Base-by-base conservation (phyloP, 495 filamentous ascomycete genomes). In the Trichoderma reesei region DNA sequence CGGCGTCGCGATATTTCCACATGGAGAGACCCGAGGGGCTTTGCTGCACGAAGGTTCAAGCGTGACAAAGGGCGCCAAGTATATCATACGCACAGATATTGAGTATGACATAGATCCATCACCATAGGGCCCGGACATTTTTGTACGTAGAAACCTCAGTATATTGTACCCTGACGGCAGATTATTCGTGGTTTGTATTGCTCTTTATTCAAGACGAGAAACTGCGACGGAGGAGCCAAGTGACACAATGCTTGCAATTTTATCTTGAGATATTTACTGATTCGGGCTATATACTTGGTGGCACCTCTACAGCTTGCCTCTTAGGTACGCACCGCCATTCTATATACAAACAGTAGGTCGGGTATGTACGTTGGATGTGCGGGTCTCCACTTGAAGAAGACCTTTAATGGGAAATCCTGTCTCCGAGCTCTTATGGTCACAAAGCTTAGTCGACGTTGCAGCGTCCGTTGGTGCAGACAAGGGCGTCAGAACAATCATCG, bases 31-130 rank as follows among this genome's bases (percentile, higher is more conserved):
- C 3, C 70, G 71, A 33, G 75, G 74, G 3, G 74, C 74, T 36
- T 61, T 79, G 61, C 60, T 81, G 63, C 79, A 81, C 67, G 79
- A 81, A 67, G 79, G 79, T 0, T 79, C 79, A 1, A 78, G 79
- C 5, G 79, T 81, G 1, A 69, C 71, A 33, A 73, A 72, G 65
- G 78, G 73, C 1, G 71, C 71, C 1, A 81, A 81, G 66, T 81
- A 81, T 70, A 74, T 81, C 31, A 80, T 81, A 62, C 66, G 79
- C 63, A 79, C 79, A 7, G 79, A 81, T 69, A 73, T 81, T 9
- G 68, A 78, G 61, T 81, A 78, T 46, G 79, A 81, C 69, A 63
- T 81, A 41, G 77, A 78, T 46, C 65, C 69, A 48, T 46, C 64
- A 39, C 26, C 26, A 26, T 26, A 26, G 26, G 26, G 26, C 26